Base-by-base conservation (phyloP, 768 basidiomycete species). In the Suillus variegatus region DNA sequence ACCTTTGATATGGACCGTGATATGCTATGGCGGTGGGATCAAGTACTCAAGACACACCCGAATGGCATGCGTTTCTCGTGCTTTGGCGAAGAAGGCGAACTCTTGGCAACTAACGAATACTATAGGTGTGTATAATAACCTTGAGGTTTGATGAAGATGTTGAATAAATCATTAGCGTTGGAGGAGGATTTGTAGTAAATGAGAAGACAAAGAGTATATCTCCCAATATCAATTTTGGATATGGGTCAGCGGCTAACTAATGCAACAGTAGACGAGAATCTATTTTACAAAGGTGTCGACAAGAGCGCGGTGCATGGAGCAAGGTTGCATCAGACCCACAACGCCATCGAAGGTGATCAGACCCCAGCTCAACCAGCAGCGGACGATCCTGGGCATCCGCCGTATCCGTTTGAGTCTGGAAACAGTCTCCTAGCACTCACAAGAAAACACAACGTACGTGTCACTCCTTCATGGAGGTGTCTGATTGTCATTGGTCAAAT, bases 111-210 rank as follows among this genome's bases (percentile, higher is more conserved):
- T 14, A 98, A 99, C 70, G 93, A 95, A 74, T 99, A 97, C 72
- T 97, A 93, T 74, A 94, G 88, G 85, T 83, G 69, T 49, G 66
- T 58, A 3, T 18, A 1, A 46, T 14, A 25, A 1, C 14, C 57
- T 56, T 10, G 20, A 8, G 40, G 18, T 36, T 7, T 43, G 3
- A 28, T 52, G 40, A 20, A 35, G 60, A 61, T 35, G 3, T 55
- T 44, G 3, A 61, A 43, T 52, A 18, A 18, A 32, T 25, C 36
- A 56, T 35, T 56, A 88, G 92, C 63, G 94, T 97, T 58, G 94
- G 95, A 3, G 95, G 95, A 52, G 95, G 95, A 3, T 97, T 97
- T 73, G 95, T 97, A 4, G 94, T 97, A 32, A 97, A 97, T 71
- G 93, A 95, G 47, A 92, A 94, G 75, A 97, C 95, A 2, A 91